These are phyloP conservation scores for Aurantiochytrium sp. DNA, from an alignment of 108 stramenopile species.

Conservation along the genomic window DNA sequence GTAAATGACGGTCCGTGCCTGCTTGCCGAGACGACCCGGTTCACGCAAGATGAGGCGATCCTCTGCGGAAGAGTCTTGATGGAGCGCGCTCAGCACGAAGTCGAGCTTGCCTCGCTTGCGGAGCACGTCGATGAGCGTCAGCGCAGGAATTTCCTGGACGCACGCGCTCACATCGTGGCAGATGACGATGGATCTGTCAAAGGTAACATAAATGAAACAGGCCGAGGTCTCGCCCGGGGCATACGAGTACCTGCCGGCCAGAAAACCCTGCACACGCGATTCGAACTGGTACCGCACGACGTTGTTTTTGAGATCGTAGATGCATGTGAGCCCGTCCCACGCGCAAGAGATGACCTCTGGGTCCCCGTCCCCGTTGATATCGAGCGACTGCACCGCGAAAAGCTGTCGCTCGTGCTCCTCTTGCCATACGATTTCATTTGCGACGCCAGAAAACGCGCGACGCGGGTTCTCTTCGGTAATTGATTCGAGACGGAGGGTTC, in stretches of 20 bases:
- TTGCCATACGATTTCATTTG: not conserved
- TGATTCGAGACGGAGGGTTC: not conserved
- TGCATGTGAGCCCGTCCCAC: not conserved
- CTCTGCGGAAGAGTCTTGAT: not conserved
- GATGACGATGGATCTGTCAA: not conserved
- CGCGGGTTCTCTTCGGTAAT: not conserved
- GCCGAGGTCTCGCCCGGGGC: not conserved
- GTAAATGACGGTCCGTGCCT: no score
- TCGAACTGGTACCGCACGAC: slow-evolving; percentile 10
- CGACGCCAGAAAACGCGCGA: not conserved
- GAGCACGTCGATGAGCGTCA: not conserved
- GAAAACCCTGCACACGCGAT: not conserved
- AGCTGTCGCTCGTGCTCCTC: not conserved
- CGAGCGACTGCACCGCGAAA: not conserved
- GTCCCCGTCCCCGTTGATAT: not conserved
- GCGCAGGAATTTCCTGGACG: not conserved
- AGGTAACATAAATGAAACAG: slow-evolving; percentile 24
- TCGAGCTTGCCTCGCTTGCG: not conserved
- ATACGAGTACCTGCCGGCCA: not conserved
- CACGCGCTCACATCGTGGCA: not conserved
- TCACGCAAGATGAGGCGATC: not conserved
- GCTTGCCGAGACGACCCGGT: not conserved
- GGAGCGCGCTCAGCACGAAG: not conserved
- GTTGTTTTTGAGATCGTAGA: slow-evolving; percentile 10
- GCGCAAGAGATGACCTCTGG: not conserved